Evolutionary conservation across 768 basidiomycete genomes (phyloP), one percentile per base, ranked within the genome.

Genomic region (Boletus tomentosulus): DNA sequence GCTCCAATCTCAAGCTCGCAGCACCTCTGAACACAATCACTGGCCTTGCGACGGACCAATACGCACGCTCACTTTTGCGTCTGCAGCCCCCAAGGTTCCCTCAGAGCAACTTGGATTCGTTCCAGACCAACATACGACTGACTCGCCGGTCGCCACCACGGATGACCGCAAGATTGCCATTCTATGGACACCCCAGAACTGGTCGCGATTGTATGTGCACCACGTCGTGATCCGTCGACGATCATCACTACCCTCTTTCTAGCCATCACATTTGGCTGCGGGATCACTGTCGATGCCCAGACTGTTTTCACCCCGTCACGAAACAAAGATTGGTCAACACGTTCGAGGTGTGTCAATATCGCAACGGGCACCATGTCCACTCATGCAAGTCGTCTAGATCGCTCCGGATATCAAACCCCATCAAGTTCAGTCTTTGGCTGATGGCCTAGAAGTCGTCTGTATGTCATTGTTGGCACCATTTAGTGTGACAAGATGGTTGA

Each of bases 251-350:
- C 3, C 38, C n/a, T 6, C n/a, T 25, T 42, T 58, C 27, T 59
- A 98, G 95, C 65, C 92, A 96, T 66, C 84, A 93, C 62, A 81
- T 92, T 38, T 97, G 92, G 89, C 73, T 98, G 24, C 77, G 92
- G 42, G 96, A 98, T 64, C 95, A 98, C 60, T 98, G 96, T 66
- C 79, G 93, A 33, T 97, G 93, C 67, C 73, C 86, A 6, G 74
- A 82, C 47, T 96, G 93, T 69, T 95, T 90, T 64, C 95, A 98
- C 69, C 74, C 86, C 0, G 66, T 84, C 55, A 98, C 95, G 16
- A 95, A 92, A 64, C 96, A 98, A 69, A 79, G 95, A n/a, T 70
- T 98, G 10, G 73, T 92, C 48, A 85, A 89, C 63, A 92, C 94
- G 1, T 92, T 87, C 59, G 84, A 89, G 58, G 95, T 88, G 60